Base-by-base conservation (phyloP, 1,284 basidiomycete species). In the Pseudomicrostroma phylloplanum region DNA sequence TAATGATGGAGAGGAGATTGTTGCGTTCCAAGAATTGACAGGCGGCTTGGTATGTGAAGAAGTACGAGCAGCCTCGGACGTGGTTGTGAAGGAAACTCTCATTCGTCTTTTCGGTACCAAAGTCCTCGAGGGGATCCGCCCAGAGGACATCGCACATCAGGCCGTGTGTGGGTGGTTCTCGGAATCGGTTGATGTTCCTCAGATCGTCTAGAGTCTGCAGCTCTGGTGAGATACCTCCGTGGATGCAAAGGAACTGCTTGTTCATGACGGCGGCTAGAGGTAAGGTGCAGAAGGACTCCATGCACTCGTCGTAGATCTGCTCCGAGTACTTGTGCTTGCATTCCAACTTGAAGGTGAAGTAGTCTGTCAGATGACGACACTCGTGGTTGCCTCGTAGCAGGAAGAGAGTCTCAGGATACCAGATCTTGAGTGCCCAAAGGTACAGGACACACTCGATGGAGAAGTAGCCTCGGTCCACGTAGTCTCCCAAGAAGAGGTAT, bases 221-320 rank as follows among this genome's bases (percentile, higher is more conserved):
- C 76, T 96, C 92, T 0, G 92, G 92, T 0, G 89, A 91, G 30
- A 96, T 84, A 48, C 92, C 92, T 59, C 92, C 92, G 72, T 96
- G 92, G 64, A 96, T 92, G 80, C 92, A 96, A 66, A 96, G 83
- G 82, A 96, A 96, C 80, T 96, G 92, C 81, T 94, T 94, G 84
- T 96, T 96, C 90, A 96, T 93, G 78, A 96, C 82, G 17, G 92
- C 92, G 0, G 92, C 92, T 1, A 96, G 85, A 0, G 92, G 92
- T 1, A 96, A 83, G 2, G 89, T 86, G 80, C 92, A 94, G 83
- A 96, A 96, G 0, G 90, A 90, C 58, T 92, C 89, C 76, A 78
- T 78, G 64, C 75, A 77, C 36, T 77, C 68, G 60, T 78, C 76
- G 61, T 78, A 78, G 66, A 78, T 78, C 61, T 73, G 72, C 59